These are phyloP conservation scores for Austroboletus niveus DNA, from an alignment of 1,284 basidiomycete species.

Conservation along the genomic window DNA sequence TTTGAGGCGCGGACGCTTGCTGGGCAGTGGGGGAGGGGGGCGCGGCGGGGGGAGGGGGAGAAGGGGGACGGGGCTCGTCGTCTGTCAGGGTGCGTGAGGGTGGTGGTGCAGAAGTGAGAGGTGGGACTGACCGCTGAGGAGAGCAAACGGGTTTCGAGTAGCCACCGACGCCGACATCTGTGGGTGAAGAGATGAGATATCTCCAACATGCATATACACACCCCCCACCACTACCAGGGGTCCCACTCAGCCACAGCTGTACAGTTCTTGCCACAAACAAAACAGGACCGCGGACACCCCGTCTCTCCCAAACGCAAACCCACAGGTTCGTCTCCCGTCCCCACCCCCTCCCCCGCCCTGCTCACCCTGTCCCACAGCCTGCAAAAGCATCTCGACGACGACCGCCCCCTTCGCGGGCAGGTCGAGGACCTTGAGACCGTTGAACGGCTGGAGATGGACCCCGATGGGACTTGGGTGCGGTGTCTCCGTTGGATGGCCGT, in stretches of 20 bases:
- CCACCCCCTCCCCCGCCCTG: neutral
- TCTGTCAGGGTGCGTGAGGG: slow-evolving; percentile 9
- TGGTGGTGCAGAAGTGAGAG: neutral
- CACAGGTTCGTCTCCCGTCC: slow-evolving; percentile 50
- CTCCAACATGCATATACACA: neutral
- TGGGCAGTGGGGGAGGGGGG: slow-evolving; percentile 19
- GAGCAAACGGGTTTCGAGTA: slow-evolving; percentile 77
- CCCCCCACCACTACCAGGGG: slow-evolving; percentile 32
- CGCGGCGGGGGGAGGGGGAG: slow-evolving; percentile 38
- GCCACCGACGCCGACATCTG: slow-evolving; percentile 67
- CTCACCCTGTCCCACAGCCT: slow-evolving; percentile 40
- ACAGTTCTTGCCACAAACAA: slow-evolving; percentile 43
- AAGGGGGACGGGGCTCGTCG: slow-evolving; percentile 49
- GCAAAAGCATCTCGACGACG: slow-evolving; percentile 87
- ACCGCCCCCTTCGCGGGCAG: slow-evolving; percentile 62
- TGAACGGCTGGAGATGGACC: slow-evolving; percentile 70
- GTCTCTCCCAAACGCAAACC: slow-evolving; percentile 47
- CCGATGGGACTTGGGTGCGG: slow-evolving; percentile 86
- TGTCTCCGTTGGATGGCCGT: slow-evolving; percentile 57
- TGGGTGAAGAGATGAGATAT: slow-evolving; percentile 35
- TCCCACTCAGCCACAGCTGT: slow-evolving; percentile 48
- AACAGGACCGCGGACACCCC: slow-evolving; percentile 1
- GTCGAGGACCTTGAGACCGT: slow-evolving; percentile 86
- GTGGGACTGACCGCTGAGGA: slow-evolving; percentile 63
- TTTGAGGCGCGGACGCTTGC: slow-evolving; percentile 34